Base-by-base conservation (phyloP, 169 alveolate genomes). In the Theileria parva region DNA sequence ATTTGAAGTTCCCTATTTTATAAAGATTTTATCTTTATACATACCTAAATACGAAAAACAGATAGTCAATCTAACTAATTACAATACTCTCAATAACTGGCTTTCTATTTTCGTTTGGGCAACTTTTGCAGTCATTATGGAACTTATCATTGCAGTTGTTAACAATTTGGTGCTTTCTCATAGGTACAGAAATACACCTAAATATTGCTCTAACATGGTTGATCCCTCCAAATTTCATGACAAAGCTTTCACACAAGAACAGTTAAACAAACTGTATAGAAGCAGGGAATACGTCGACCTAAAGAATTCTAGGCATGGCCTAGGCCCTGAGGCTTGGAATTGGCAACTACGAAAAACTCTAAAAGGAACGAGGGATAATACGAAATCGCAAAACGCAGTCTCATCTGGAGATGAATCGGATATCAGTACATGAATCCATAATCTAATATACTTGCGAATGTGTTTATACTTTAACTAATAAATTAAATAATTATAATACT, bases 281-380 rank as follows among this genome's bases (percentile, higher is more conserved):
- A 81, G 86, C 51, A 80, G 85, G 34, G 94, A 90, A 74, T 90
- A 83, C 74, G 76, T 67, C 32, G 59, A 91, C 77, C 80, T 90
- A 64, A 90, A 90, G 74, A 84, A 83, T 28, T 79, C 81, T 65
- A 80, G 94, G 25, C 78, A 81, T 44, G 86, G 86, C 13, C 86
- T 85, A 70, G 94, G 94, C 2, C 86, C 88, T 39, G 94, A 86
- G 30, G 91, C 92, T 34, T 90, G 94, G 94, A 90, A 90, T 63
- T 90, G 94, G 94, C 94, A 90, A 72, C 71, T 83, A 44, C 74
- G 94, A 51, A 85, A 83, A 67, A 25, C 85, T 6, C 55, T 85
- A 55, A 70, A 78, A 19, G 80, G 34, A 51, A 65, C 68, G 7
- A 34, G 25, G 57, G 85, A 75, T 25, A 39, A 39, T 55, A 69